These are phyloP conservation scores for Tephrocybe sp. DNA, from an alignment of 768 basidiomycete species.

Conservation along the genomic window DNA sequence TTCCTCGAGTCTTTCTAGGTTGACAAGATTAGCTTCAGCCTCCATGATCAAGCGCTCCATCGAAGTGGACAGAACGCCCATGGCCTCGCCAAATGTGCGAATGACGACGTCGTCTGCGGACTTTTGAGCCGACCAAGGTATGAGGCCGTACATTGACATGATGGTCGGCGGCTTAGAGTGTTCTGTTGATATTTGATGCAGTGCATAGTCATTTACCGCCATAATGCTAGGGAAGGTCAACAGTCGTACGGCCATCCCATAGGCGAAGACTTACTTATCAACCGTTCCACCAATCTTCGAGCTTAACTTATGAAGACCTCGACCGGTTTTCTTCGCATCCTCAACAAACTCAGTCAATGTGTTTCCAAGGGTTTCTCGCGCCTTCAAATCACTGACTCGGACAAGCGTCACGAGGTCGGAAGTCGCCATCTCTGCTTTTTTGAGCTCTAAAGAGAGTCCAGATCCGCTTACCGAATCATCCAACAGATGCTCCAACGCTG, in stretches of 20 bases:
- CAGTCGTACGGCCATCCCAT: not conserved
- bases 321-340: constrained; percentile 59
- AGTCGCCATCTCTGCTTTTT: constrained; percentile 78
- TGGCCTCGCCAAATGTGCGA: constrained; percentile 57
- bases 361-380: constrained; percentile 54
- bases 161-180: constrained; percentile 32
- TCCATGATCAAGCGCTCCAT: constrained; percentile 63
- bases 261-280: constrained; percentile 52
- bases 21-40: constrained; percentile 52
- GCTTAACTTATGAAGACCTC: constrained; percentile 58
- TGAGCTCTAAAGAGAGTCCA: constrained; percentile 61
- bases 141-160: constrained; percentile 33
- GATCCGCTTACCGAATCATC: constrained; percentile 59
- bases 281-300: constrained; percentile 72
- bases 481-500: constrained; percentile 60
- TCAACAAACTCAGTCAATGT: constrained; percentile 51
- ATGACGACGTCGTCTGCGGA: constrained; percentile 43
- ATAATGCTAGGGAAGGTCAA: constrained; percentile 48
- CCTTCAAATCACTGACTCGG: constrained; percentile 57
- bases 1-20: constrained; percentile 63
- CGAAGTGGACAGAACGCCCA: constrained; percentile 52
- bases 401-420: constrained; percentile 64
- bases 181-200: constrained; percentile 51
- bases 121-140: constrained; percentile 36
- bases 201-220: constrained; percentile 71